Evolutionary conservation across 345 rosid genomes (phyloP), one percentile per base, ranked within the genome.

Genomic region (Eucalyptus curtisii): DNA sequence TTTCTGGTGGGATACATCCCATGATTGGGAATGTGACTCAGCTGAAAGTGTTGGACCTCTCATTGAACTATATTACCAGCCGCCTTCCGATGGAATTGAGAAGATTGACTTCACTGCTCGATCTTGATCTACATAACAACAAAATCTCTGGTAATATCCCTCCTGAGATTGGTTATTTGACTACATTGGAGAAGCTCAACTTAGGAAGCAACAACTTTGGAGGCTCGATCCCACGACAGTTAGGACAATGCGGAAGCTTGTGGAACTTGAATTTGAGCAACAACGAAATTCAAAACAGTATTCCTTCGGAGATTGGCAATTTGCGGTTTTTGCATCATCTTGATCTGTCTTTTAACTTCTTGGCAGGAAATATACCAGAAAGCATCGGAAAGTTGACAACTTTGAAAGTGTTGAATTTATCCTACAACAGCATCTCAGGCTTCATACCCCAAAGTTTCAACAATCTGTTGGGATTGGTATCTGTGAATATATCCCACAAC

Each of bases 61-160:
- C 81, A 3, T 71, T 2, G 4, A 71, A 71, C 27, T 33, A 19
- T 71, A 71, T 71, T 19, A 37, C 27, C 0, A 27, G 45, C 5
- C 4, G 1, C 8, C 3, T 71, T 71, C 81, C 81, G 1, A 19
- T 2, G 81, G 81, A 71, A 82, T 0, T 59, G n/a, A 45, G 88
- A 16, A 25, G 49, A 49, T 86, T 87, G 87, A 57, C 89, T 79
- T 80, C 33, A 3, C 27, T 87, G 25, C 13, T 7, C 9, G 59
- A 37, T 13, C 27, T 89, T 37, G 22, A 45, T 87, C 42, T 89
- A 42, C 30, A 30, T 11, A 45, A 79, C 20, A 89, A 89, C 87
- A 52, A 89, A 30, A 89, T 91, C 57, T 90, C 92, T 7, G 93
- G 93, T 31, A 24, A 4, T 1, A 79, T 92, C 71, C 90, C 92